Evolutionary conservation across 495 filamentous ascomycete genomes (phyloP), one percentile per base, ranked within the genome.

Genomic region (Penicillium herquei): DNA sequence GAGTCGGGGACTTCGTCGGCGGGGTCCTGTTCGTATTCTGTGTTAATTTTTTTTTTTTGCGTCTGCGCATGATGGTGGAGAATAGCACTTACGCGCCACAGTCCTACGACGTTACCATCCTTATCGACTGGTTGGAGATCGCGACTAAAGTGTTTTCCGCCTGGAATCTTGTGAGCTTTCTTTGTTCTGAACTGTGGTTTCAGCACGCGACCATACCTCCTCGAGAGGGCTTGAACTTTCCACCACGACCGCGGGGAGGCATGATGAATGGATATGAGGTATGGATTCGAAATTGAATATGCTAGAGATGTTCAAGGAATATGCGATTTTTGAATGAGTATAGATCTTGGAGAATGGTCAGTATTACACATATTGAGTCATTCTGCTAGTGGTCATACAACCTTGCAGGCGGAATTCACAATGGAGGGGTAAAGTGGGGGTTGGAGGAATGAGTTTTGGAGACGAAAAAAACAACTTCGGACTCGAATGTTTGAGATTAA

Each of bases 221-320:
- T 75, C 94, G 83, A 52, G 87, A 89, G 56, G 88, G 91, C 78
- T 98, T 98, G 70, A 92, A 96, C 76, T 97, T 98, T 71, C 91
- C 90, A 60, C 88, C 91, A 62, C 92, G 87, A 64, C 90, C 90
- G 54, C 76, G 74, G 52, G 74, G 76, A 14, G 76, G 68, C 76
- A 79, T 79, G 16, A 56, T 46, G 48, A 37, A 37, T 37, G 12
- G 8, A 37, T 37, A 13, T 37, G 34, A 37, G 8, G 34, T 9
- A 13, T 37, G 34, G 12, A 2, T 3, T 37, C 9, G 8, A 37
- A 13, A 37, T 37, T 37, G 34, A 26, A 26, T 26, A 4, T 26
- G 21, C 21, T 26, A 26, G 21, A 4, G 4, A 26, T 26, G 21
- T 26, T 26, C 21, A 26, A 26, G 21, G 2, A 26, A 26, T 26